Evolutionary conservation across 2,329 filamentous ascomycete genomes (phyloP).

Genomic region (Elsinoe perseae): DNA sequence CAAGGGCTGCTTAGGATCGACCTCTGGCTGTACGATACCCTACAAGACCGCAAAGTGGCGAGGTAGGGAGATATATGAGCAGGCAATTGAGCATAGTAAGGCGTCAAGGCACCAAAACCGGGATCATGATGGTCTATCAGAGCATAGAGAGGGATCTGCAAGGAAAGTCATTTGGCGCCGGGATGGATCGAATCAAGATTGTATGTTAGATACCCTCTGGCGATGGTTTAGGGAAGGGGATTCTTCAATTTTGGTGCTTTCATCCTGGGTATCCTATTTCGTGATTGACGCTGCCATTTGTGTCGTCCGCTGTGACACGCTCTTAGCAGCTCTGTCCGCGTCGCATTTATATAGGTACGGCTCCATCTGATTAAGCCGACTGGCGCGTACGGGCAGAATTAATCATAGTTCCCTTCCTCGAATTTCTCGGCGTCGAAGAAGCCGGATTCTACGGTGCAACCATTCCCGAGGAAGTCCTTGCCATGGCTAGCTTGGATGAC

Average conservation of each 20-base stretch:
- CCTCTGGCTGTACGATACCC: background rate
- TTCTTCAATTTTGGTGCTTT: background rate
- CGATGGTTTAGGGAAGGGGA: conserved; percentile 4
- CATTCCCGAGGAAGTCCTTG: conserved; percentile 79
- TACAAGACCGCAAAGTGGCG: background rate
- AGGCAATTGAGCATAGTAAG: no score
- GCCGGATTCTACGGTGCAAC: conserved; percentile 56
- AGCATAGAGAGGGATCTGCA: background rate
- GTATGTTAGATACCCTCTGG: conserved; percentile 14
- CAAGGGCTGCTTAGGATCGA: background rate
- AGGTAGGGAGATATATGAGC: no score
- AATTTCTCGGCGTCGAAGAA: conserved; percentile 83
- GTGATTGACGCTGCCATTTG: background rate
- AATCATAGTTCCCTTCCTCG: conserved; percentile 54
- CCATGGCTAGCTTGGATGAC: conserved; percentile 87
- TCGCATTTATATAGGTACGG: no score
- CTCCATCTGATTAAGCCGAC: no score
- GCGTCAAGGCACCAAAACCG: background rate
- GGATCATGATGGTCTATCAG: background rate
- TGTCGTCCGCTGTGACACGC: background rate
- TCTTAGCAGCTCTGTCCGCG: no score
- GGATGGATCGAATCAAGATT: conserved; percentile 1
- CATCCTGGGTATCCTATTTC: background rate
- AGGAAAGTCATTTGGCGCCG: background rate
- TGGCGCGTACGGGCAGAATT: no score